Percentiles rank a stretch among this genome's conserved stretches.
These are phyloP conservation scores for Cucurbita maxima DNA, from an alignment of 306 rosid species.

Conservation along the genomic window DNA sequence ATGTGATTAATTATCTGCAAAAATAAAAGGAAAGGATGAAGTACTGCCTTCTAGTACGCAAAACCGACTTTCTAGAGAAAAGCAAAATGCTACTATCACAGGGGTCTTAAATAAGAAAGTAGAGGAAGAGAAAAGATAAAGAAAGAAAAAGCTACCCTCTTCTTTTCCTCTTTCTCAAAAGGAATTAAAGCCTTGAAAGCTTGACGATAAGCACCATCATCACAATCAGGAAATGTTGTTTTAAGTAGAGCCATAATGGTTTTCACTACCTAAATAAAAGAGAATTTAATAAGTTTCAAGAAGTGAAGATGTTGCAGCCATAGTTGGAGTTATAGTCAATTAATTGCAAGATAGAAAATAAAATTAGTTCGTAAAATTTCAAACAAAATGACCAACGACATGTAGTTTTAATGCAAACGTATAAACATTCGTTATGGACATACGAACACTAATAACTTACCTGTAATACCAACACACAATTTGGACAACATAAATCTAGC, in stretches of 20 bases:
- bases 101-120: slow-evolving; percentile 2
- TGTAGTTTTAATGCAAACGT: not conserved
- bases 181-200: slow-evolving; percentile 86
- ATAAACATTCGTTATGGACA: not conserved
- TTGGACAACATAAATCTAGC: not conserved
- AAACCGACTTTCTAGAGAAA: not conserved
- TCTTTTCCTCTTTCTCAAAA: slow-evolving; percentile 69
- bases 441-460: not conserved
- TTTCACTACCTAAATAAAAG: slow-evolving; percentile 52
- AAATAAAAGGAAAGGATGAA: slow-evolving; percentile 8
- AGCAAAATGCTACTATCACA: not conserved
- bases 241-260: slow-evolving; percentile 71
- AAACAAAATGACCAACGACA: not conserved
- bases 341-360: not conserved
- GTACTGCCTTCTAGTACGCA: not conserved
- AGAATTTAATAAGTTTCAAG: slow-evolving; percentile 1
- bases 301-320: not conserved
- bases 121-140: not conserved
- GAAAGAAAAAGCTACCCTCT: slow-evolving; percentile 35
- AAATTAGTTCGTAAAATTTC: not conserved
- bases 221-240: slow-evolving; percentile 59
- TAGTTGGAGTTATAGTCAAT: not conserved
- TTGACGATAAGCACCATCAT: slow-evolving; percentile 49
- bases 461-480: not conserved
- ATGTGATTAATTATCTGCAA: slow-evolving; percentile 67